Evolutionary conservation across 176 grass and related monocot species (phyloP).

Genomic region (Triticum dicoccoides): DNA sequence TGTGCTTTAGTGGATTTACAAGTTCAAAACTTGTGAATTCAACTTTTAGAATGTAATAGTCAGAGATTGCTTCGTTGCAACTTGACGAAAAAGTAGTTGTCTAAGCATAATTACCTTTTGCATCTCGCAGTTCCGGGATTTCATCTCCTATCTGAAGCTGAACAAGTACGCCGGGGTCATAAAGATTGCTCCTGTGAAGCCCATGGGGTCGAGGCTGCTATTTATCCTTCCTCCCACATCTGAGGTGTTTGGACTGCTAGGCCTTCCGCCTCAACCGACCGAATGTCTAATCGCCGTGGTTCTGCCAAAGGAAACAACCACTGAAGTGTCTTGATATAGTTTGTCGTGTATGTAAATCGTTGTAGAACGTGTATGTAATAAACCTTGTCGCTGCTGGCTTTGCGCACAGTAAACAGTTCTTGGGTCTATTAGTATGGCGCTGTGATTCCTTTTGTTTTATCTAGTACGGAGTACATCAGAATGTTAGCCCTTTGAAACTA

Average conservation of each 20-base stretch:
- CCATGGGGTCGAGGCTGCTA: conserved; percentile 80
- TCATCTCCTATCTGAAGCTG: conserved; percentile 86
- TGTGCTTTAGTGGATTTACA: not conserved
- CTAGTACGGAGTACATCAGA: not conserved
- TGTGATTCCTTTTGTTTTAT: not conserved
- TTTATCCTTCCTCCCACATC: conserved; percentile 78
- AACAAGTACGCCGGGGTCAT: conserved; percentile 92
- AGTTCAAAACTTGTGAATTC: not conserved
- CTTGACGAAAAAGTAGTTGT: conserved; percentile 1
- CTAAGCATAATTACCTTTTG: conserved; percentile 15
- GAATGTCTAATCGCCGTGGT: conserved; percentile 68
- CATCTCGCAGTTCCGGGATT: conserved; percentile 77
- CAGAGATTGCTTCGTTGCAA: not conserved
- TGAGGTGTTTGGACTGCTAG: conserved; percentile 52
- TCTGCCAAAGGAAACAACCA: conserved; percentile 74
- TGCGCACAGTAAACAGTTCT: not conserved
- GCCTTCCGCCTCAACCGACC: conserved; percentile 50
- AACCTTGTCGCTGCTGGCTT: not conserved
- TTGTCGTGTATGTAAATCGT: not conserved
- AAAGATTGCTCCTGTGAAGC: conserved; percentile 65
- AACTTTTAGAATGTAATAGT: not conserved
- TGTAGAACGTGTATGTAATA: conserved; percentile 9
- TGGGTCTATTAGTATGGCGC: not conserved
- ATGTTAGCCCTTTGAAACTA: not conserved
- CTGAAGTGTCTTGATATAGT: conserved; percentile 38